Conservation (phyloP, 192 early-diverging fungal genomes). For the Jimgerdemannia lactiflua region DNA sequence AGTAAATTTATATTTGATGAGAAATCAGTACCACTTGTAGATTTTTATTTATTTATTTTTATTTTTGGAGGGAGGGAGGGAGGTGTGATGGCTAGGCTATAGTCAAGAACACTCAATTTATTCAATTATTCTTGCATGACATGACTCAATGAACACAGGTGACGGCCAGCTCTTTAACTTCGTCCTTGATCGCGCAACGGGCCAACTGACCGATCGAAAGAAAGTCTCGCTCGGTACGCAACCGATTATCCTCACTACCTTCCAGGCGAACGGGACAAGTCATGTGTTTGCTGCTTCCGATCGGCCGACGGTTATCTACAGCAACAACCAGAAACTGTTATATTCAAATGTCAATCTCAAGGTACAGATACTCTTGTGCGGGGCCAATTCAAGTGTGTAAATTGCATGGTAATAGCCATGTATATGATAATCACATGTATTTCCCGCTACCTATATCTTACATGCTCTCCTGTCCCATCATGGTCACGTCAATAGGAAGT, state of each 20-base stretch:
- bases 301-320: constrained; percentile 78
- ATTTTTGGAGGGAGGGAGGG: too few relatives aligned
- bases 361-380: too few relatives aligned
- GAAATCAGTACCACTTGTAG: too few relatives aligned
- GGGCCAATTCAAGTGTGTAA: too few relatives aligned
- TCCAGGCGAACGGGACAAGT: constrained; percentile 36
- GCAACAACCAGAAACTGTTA: constrained; percentile 61
- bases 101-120: too few relatives aligned
- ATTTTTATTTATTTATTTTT: too few relatives aligned
- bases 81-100: too few relatives aligned
- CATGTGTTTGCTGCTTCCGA: constrained; percentile 83
- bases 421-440: too few relatives aligned
- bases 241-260: constrained; percentile 58
- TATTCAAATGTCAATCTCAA: constrained; percentile 85
- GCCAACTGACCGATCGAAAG: constrained; percentile 45
- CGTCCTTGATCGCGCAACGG: constrained; percentile 40
- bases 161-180: constrained; percentile 86
- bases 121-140: too few relatives aligned
- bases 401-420: not conserved
- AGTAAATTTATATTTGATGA: too few relatives aligned
- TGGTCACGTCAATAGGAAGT: constrained; percentile 43
- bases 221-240: constrained; percentile 75
- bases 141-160: constrained; percentile 40
- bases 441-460: not conserved
- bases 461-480: too few relatives aligned